Evolutionary conservation across 2,329 filamentous ascomycete genomes (phyloP), one percentile per base, ranked within the genome.

Genomic region (Epichloe festucae): DNA sequence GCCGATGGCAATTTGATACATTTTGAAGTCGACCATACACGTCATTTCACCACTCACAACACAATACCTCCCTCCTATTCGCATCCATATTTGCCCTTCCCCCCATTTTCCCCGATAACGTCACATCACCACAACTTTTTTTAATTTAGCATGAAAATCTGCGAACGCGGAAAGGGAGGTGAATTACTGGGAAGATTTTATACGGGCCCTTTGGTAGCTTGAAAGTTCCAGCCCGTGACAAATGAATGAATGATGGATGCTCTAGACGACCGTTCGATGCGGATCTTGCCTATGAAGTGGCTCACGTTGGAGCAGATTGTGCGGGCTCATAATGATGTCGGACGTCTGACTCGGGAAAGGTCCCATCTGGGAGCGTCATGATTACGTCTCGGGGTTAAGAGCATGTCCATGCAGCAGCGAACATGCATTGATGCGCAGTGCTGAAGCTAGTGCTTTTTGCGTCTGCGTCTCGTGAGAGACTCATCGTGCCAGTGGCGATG

Each of bases 191-290:
- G 12, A 56, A 55, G 54, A 58, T 58, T 58, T 42, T 31, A 43
- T 60, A 59, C 62, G 73, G 74, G 76, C 65, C 73, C 69, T 72
- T 72, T 79, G 77, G 75, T 79, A 75, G 77, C 77, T 80, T 80
- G 70, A 80, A 79, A 79, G 77, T 76, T 78, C 77, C 77, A 79
- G 75, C 74, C 76, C 75, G 65, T 59, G 55, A 63, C 63, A 60
- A 58, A 65, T 53, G 51, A 42, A 27, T 46, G 45, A 31, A 49
- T 39, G 47, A 58, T 52, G 54, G 43, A 56, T 48, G 52, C 53
- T 49, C 27, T 35, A 58, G 57, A 58, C 56, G 54, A 54, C 14
- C 40, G 43, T 54, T 59, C 52, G 54, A 56, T 27, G 46, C 43
- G 44, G 45, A 50, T 23, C n/a, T 38, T 43, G 43, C 47, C 39